Percentiles rank a stretch among this genome's conserved stretches.
Evolutionary conservation across 306 rosid genomes (phyloP).

Genomic region (Vigna trinervia): DNA sequence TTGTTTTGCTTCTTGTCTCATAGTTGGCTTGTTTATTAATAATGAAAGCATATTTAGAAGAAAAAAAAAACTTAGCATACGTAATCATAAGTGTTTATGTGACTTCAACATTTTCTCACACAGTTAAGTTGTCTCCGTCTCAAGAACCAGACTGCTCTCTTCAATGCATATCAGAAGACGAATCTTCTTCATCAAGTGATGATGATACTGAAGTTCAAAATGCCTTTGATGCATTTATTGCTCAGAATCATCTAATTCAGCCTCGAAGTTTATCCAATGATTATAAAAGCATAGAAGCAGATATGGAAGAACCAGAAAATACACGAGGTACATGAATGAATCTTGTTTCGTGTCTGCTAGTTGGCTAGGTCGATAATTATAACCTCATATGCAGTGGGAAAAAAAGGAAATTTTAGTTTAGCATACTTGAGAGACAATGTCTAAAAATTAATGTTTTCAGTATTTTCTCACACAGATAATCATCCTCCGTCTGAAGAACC

Average conservation of each 20-base stretch:
- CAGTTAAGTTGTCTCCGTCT: conserved; percentile 40
- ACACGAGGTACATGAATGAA: conserved; percentile 55
- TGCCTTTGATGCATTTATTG: conserved; percentile 47
- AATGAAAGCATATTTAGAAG: conserved; percentile 22
- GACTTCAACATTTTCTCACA: conserved; percentile 32
- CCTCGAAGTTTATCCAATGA: conserved; percentile 39
- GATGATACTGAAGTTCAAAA: conserved; percentile 51
- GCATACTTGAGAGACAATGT: conserved; percentile 30
- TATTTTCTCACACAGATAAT: conserved; percentile 40
- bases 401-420: background rate
- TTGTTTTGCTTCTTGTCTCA: conserved; percentile 1
- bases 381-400: conserved; percentile 24
- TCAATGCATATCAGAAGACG: conserved; percentile 49
- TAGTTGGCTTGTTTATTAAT: conserved; percentile 28
- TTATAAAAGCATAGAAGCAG: conserved; percentile 44
- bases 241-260: conserved; percentile 51
- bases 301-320: conserved; percentile 44
- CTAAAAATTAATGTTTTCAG: conserved; percentile 26
- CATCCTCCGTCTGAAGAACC: conserved; percentile 44
- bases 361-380: conserved; percentile 29
- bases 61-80: conserved; percentile 15
- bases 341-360: conserved; percentile 9
- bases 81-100: conserved; percentile 1
- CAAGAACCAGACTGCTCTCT: conserved; percentile 44
- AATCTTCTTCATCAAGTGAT: conserved; percentile 49